These are phyloP conservation scores for Solanum chmielewskii DNA, from an alignment of 257 asterid species.

Conservation along the genomic window DNA sequence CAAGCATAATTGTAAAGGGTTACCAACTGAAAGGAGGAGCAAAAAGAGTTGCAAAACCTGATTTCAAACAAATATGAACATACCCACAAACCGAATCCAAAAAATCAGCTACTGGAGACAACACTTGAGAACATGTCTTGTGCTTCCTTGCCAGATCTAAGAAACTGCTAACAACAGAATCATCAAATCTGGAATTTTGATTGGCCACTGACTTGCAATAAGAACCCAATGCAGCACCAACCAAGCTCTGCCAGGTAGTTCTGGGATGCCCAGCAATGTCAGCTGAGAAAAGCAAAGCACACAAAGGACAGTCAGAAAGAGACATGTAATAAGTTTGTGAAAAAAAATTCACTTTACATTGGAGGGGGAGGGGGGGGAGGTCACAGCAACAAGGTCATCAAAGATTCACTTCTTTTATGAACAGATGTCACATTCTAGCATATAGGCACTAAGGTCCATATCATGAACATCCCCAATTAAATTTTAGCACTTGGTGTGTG, in stretches of 20 bases:
- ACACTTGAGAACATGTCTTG: constrained; percentile 51
- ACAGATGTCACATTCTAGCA: background rate
- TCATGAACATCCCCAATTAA: background rate
- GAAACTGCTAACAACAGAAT: constrained; percentile 29
- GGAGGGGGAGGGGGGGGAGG: background rate
- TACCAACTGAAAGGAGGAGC: background rate
- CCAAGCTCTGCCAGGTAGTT: constrained; percentile 50
- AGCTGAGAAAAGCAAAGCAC: constrained; percentile 4
- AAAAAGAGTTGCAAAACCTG: background rate
- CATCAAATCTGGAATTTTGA: constrained; percentile 25
- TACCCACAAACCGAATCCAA: constrained; percentile 60
- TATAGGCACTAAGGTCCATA: background rate
- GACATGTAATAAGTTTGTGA: background rate
- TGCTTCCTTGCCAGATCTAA: constrained; percentile 62
- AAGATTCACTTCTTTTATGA: background rate
- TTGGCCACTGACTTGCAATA: constrained; percentile 31
- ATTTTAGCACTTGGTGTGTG: background rate
- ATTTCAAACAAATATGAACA: background rate
- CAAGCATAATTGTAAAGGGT: constrained; percentile 15
- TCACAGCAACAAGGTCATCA: background rate
- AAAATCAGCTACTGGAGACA: constrained; percentile 70
- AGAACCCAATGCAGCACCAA: constrained; percentile 65
- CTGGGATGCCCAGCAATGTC: constrained; percentile 27
- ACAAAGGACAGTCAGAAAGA: background rate
- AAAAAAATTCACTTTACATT: background rate